phyloP scores from a whole-genome alignment of 2,329 filamentous ascomycete genomes.

The Tolypocladium guangdongense region DNA sequence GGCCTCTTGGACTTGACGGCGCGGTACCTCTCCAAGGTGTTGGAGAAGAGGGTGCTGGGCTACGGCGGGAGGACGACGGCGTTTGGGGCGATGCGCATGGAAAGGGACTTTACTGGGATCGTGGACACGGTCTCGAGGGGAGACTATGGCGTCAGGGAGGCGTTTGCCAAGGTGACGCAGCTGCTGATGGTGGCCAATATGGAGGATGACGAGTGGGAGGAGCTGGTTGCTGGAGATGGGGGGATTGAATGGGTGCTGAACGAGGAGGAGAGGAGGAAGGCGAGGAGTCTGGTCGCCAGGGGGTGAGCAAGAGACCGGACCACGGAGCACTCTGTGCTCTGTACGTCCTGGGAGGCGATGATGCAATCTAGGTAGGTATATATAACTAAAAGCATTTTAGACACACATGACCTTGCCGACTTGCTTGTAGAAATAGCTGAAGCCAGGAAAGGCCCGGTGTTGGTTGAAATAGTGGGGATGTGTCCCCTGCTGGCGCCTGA shows the following conservation, averaged over 20 bases:
- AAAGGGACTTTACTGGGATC: conserved; percentile 72
- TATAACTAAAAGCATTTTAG: no score
- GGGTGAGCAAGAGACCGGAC: conserved; percentile 11
- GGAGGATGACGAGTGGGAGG: conserved; percentile 94
- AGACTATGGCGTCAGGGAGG: conserved; percentile 67
- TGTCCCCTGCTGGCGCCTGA: not conserved
- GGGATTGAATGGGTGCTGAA: conserved; percentile 63
- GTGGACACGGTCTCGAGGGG: conserved; percentile 56
- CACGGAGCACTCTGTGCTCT: no score
- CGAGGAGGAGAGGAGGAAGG: conserved; percentile 62
- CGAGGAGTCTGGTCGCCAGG: conserved; percentile 52
- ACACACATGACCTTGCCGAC: not conserved
- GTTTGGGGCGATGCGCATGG: conserved; percentile 70
- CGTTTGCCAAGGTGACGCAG: conserved; percentile 67
- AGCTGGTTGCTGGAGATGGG: conserved; percentile 43
- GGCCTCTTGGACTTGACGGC: conserved; percentile 66
- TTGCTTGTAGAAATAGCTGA: no score
- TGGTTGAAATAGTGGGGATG: not conserved
- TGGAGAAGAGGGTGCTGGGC: conserved; percentile 81
- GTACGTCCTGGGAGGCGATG: no score
- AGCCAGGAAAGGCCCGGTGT: no score
- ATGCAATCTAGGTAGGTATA: no score
- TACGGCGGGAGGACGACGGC: conserved; percentile 71
- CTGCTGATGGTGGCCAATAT: conserved; percentile 82
- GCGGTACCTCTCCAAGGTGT: conserved; percentile 60